Evolutionary conservation across 2,329 filamentous ascomycete species (phyloP).

Genomic region (Aspergillus glaucus): DNA sequence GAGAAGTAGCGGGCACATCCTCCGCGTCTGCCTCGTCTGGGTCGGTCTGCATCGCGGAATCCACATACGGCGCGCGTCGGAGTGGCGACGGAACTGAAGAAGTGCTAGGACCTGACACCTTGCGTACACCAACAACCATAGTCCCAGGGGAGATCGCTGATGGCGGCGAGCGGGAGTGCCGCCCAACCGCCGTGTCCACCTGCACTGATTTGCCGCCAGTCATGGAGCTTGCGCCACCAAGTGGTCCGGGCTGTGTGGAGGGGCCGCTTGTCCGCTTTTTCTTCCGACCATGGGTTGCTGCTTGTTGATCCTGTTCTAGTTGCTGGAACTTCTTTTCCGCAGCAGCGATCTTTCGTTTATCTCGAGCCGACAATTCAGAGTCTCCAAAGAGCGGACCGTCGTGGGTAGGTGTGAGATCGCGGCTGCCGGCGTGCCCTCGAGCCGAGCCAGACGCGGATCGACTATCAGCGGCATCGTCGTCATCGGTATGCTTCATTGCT

Average conservation of each 20-base stretch:
- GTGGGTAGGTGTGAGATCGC: constrained; percentile 54
- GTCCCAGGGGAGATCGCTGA: constrained; percentile 21
- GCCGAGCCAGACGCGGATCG: constrained; percentile 54
- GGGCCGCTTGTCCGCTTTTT: constrained; percentile 53
- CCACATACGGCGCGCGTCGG: constrained; percentile 32
- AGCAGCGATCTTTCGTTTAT: constrained; percentile 57
- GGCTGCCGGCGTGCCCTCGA: constrained; percentile 51
- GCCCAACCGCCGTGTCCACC: constrained; percentile 21
- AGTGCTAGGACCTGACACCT: constrained; percentile 24
- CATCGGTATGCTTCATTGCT: constrained; percentile 44
- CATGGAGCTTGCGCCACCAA: constrained; percentile 23
- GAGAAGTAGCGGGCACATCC: constrained; percentile 17
- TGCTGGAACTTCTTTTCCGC: constrained; percentile 58
- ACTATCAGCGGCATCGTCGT: constrained; percentile 52
- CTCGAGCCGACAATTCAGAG: constrained; percentile 54
- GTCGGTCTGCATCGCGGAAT: constrained; percentile 39
- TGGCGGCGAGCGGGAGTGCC: constrained; percentile 32
- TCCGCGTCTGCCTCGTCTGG: constrained; percentile 39
- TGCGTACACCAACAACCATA: constrained; percentile 21
- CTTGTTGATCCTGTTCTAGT: constrained; percentile 52
- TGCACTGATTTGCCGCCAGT: constrained; percentile 29
- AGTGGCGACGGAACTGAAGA: constrained; percentile 20
- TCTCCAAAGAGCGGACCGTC: constrained; percentile 32
- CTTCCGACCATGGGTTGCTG: constrained; percentile 38
- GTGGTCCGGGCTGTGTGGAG: constrained; percentile 47